These are phyloP conservation scores for Juncus inflexus DNA, from an alignment of 176 grass and related monocot genomes.

Conservation along the genomic window DNA sequence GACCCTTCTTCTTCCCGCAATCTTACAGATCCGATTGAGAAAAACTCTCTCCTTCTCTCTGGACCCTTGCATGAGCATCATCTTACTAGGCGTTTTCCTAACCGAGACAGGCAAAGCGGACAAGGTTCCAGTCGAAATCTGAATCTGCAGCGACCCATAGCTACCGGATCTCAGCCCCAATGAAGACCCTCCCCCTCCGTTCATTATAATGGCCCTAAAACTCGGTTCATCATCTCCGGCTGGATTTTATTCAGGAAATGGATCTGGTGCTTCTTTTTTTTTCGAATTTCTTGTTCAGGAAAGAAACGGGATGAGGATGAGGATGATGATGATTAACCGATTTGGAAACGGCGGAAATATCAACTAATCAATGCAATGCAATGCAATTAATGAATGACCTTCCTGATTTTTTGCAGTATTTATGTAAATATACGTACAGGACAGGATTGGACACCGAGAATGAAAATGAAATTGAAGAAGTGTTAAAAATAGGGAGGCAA, in stretches of 20 bases:
- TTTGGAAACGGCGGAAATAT: not conserved
- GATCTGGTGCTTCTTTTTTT: not conserved
- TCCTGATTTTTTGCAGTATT: not conserved
- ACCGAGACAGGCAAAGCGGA: constrained; percentile 17
- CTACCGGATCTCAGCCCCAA: constrained; percentile 82
- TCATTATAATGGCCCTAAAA: not conserved
- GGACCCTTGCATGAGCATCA: no score
- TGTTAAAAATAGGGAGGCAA: not conserved
- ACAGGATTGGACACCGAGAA: constrained; percentile 2
- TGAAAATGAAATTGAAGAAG: not conserved
- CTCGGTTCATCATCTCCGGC: constrained; percentile 24
- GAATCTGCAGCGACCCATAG: constrained; percentile 78
- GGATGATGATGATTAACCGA: constrained; percentile 6
- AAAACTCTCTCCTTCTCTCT: constrained; percentile 43
- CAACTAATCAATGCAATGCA: constrained; percentile 11
- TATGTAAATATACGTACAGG: no score
- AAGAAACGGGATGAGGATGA: constrained; percentile 14
- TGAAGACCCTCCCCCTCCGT: constrained; percentile 41
- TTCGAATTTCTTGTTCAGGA: not conserved
- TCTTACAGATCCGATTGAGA: constrained; percentile 67
- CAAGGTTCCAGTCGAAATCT: constrained; percentile 16
- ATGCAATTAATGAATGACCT: constrained; percentile 8
- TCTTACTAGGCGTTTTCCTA: constrained; percentile 26
- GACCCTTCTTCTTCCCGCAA: constrained; percentile 49
- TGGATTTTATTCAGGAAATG: not conserved